These are phyloP conservation scores for Exophiala viscosa DNA, from an alignment of 2,329 filamentous ascomycete genomes.

Conservation along the genomic window DNA sequence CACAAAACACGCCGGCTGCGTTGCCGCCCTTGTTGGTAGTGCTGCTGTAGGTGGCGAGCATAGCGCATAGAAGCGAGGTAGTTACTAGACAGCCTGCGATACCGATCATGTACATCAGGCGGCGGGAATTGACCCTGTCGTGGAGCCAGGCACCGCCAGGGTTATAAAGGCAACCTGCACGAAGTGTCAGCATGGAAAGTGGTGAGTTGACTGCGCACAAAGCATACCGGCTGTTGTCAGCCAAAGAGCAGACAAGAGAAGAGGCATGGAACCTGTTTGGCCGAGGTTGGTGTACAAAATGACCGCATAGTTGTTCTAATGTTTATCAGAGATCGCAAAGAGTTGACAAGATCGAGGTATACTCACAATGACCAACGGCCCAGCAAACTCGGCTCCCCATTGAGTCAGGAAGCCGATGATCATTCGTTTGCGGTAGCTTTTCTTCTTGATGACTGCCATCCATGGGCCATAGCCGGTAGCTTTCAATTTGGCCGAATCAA, in stretches of 20 bases:
- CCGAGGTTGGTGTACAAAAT: conserved; percentile 39
- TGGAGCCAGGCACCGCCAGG: conserved; percentile 40
- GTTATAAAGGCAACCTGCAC: conserved; percentile 36
- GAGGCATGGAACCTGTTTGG: conserved; percentile 37
- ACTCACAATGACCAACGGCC: conserved; percentile 48
- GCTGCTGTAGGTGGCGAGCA: conserved; percentile 35
- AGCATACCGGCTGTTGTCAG: conserved; percentile 42
- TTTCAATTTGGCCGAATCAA: conserved; percentile 34
- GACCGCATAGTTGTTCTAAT: conserved; percentile 40
- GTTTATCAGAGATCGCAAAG: neutral
- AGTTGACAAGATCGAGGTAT: neutral
- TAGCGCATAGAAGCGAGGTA: conserved; percentile 37
- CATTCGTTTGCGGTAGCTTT: conserved; percentile 51
- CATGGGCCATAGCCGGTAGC: conserved; percentile 40
- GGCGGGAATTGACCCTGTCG: conserved; percentile 40
- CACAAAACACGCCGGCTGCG: conserved; percentile 38
- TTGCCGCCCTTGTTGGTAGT: conserved; percentile 35
- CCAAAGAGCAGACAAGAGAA: conserved; percentile 46
- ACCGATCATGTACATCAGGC: conserved; percentile 42
- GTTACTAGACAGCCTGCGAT: conserved; percentile 39
- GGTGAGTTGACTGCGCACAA: neutral
- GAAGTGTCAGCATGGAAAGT: neutral
- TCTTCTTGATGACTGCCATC: conserved; percentile 46
- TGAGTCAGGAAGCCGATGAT: conserved; percentile 51
- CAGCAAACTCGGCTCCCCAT: conserved; percentile 53